These are phyloP conservation scores for Microsporum audouinii DNA, from an alignment of 2,329 filamentous ascomycete species.

Conservation along the genomic window DNA sequence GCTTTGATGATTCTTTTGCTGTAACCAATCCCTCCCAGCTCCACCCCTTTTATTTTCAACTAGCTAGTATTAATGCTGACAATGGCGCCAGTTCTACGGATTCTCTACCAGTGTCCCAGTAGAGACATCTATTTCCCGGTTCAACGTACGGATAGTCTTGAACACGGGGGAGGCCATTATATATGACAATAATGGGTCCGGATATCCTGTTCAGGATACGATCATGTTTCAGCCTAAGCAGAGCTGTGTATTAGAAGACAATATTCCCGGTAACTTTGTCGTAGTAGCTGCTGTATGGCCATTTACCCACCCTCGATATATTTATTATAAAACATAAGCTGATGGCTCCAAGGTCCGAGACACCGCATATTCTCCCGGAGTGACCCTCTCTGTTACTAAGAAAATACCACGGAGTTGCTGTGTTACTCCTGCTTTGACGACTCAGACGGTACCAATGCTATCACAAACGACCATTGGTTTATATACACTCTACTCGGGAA, in stretches of 20 bases:
- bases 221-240: slow-evolving; percentile 11
- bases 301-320: background rate
- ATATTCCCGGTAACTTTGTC: slow-evolving; percentile 6
- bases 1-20: slow-evolving; percentile 12
- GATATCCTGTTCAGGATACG: slow-evolving; percentile 11
- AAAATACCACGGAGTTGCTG: slow-evolving; percentile 11
- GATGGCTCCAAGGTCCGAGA: slow-evolving; percentile 7
- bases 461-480: slow-evolving; percentile 5
- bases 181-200: slow-evolving; percentile 9
- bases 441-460: slow-evolving; percentile 6
- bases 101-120: slow-evolving; percentile 6
- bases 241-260: slow-evolving; percentile 7
- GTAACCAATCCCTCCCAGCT: background rate
- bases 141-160: slow-evolving; percentile 5
- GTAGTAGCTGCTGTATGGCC: slow-evolving; percentile 10
- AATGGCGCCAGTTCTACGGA: slow-evolving; percentile 8
- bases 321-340: background rate
- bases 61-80: background rate
- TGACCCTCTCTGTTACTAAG: slow-evolving; percentile 5
- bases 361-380: background rate
- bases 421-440: slow-evolving; percentile 10
- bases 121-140: slow-evolving; percentile 8
- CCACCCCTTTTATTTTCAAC: background rate
- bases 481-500: slow-evolving; percentile 10
- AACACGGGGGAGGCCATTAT: background rate